Conservation (phyloP, 2,329 filamentous ascomycete species). For the Amphichorda felina region DNA sequence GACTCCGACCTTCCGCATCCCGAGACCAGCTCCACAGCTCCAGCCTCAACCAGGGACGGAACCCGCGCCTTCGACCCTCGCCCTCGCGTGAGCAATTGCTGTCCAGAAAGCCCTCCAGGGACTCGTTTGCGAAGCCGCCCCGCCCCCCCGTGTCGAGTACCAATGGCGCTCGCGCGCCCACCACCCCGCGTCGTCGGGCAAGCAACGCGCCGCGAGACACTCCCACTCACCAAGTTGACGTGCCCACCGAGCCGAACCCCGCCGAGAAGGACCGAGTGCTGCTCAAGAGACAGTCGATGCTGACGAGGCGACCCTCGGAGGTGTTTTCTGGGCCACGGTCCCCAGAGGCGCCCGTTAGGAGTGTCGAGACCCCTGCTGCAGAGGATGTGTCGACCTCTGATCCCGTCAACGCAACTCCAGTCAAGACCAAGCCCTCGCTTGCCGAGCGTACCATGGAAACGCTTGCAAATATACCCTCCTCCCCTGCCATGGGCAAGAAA, state of each 20-base stretch:
- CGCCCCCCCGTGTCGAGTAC: background rate
- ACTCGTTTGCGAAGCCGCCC: background rate
- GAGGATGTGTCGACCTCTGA: slow-evolving; percentile 4
- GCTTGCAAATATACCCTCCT: slow-evolving; percentile 64
- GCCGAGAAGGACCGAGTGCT: slow-evolving; percentile 11
- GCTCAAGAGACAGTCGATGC: slow-evolving; percentile 12
- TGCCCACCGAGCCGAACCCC: slow-evolving; percentile 9
- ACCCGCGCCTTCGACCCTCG: slow-evolving; percentile 6
- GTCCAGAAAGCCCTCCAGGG: background rate
- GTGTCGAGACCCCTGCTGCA: slow-evolving; percentile 8
- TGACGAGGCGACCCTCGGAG: slow-evolving; percentile 19
- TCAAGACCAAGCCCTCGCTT: slow-evolving; percentile 43
- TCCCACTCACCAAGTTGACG: slow-evolving; percentile 12
- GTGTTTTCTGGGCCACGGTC: slow-evolving; percentile 6
- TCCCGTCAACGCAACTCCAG: slow-evolving; percentile 9
- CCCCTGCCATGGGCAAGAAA: slow-evolving; percentile 56
- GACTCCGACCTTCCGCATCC: slow-evolving; percentile 26
- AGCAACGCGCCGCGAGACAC: slow-evolving; percentile 11
- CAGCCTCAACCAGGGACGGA: slow-evolving; percentile 9
- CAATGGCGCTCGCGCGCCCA: background rate
- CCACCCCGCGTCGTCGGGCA: background rate
- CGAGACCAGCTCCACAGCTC: slow-evolving; percentile 22
- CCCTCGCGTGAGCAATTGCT: slow-evolving; percentile 3
- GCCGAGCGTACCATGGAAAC: slow-evolving; percentile 82
- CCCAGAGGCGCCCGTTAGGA: slow-evolving; percentile 2